A percentile compares a stretch with the other conserved stretches of the same genome.
Evolutionary conservation across 139 green algal species (phyloP).

Genomic region (Marvania coccoides): DNA sequence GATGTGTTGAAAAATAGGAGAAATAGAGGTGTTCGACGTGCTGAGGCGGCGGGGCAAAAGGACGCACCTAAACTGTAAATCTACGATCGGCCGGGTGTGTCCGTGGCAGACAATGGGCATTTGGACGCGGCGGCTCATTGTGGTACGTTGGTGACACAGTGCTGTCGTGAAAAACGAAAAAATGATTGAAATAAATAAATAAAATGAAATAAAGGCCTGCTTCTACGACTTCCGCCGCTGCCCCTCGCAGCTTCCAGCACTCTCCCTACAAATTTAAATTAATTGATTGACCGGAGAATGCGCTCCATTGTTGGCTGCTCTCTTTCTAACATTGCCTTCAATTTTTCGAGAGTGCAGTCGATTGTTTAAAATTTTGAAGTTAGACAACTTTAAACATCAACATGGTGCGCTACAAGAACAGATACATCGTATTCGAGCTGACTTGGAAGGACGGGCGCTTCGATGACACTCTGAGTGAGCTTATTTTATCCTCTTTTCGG

Average conservation of each 20-base stretch:
- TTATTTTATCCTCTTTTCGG: constrained; percentile 4
- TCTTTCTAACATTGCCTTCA: too few species aligned
- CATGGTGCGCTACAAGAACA: constrained; percentile 43
- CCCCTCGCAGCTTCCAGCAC: too few species aligned
- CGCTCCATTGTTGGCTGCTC: too few species aligned
- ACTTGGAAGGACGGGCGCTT: constrained; percentile 35
- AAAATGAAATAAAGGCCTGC: too few species aligned
- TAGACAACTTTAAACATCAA: not conserved
- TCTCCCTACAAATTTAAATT: not conserved
- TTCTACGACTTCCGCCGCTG: too few species aligned
- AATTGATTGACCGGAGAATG: too few species aligned
- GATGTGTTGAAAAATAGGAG: not conserved
- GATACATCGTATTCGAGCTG: constrained; percentile 36
- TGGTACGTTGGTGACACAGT: too few species aligned
- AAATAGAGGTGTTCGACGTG: not conserved
- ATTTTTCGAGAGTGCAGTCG: too few species aligned
- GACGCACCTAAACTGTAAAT: constrained; percentile 85
- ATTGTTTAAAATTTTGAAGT: too few species aligned
- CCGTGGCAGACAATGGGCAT: constrained; percentile 90
- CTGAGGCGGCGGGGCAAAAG: not conserved
- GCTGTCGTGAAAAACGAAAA: too few species aligned
- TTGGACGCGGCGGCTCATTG: too few species aligned
- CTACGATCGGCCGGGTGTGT: constrained; percentile 90
- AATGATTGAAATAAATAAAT: too few species aligned
- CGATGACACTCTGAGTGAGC: constrained; percentile 24